Evolutionary conservation across 768 basidiomycete species (phyloP), one percentile per base, ranked within the genome.

Genomic region (Lentinula sp.): DNA sequence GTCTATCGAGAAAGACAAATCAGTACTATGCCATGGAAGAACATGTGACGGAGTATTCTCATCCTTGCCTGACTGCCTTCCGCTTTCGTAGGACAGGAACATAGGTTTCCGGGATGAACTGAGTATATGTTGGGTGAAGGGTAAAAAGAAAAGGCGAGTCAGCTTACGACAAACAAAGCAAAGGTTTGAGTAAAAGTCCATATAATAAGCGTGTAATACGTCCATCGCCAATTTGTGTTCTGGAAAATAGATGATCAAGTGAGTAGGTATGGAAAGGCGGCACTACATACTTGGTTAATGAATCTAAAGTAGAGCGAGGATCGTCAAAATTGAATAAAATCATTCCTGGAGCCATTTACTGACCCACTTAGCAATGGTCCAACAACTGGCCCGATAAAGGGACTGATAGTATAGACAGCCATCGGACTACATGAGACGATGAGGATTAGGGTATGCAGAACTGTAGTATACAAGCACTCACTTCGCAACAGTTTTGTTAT

Each of bases 71-170:
- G 40, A 65, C 68, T 15, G 87, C 89, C 67, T 91, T 91, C 46
- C 67, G 68, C 67, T 84, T 82, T 37, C 83, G 69, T 6, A 93
- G 73, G 7, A 85, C 76, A 0, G 89, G 86, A 2, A 69, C 71
- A 66, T 84, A 91, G 0, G 90, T 90, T 73, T 93, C 92, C 1
- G 88, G 88, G 0, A 89, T 81, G 40, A 88, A 67, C 82, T 89
- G 57, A 7, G 31, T 7, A 4, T 3, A 51, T 40, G 21, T 57
- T 11, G n/a, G 11, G 3, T 13, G 42, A 37, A 40, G 31, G 56
- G 18, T 46, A 31, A 11, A 32, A 32, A 10, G 28, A 28, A 10
- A 34, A 4, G 8, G 35, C 28, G 13, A 10, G 13, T 11, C 23
- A 10, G 71, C 80, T 65, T 64, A 87, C 86, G 46, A 81, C 23